Evolutionary conservation across 306 rosid genomes (phyloP), one percentile per base, ranked within the genome.

Genomic region (Dryas octopetala): DNA sequence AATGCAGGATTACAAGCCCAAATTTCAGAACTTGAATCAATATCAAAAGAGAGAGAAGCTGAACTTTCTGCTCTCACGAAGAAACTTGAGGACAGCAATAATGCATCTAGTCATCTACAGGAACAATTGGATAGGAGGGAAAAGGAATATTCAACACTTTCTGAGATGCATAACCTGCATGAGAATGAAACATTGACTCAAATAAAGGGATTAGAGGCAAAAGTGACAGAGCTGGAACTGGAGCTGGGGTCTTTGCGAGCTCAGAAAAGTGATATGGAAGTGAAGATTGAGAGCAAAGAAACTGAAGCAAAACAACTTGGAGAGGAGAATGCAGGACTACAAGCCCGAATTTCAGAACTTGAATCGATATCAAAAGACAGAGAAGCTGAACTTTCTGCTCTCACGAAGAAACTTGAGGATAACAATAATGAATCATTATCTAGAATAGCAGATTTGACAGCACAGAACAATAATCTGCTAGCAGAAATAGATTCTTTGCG

Each of bases 331-430:
- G 74, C 68, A 46, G 84, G 63, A 64, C 82, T 92, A 26, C 84
- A 50, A 67, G 77, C 77, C 74, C 89, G 32, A 79, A 79, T 87
- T 85, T 80, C 89, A 59, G 87, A 85, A 71, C 85, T 85, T 17
- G 92, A 86, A 85, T 65, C 46, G 47, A 80, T 76, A 71, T 79
- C 74, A 17, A 80, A 78, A 68, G 96, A 91, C 53, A 88, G 82
- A 79, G 94, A 87, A 80, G 77, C 84, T 4, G 88, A 87, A 55
- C 83, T 87, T 63, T 81, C 85, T 54, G 66, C 59, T 79, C 74
- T 93, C 65, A 52, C 10, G 63, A 91, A 83, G 84, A 83, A 83
- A 80, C 88, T 88, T 14, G 79, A 88, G 82, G 95, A 84, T 52
- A 83, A 49, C 32, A 87, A 82, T 79, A 85, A 73, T 52, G 86